phyloP scores from a whole-genome alignment of 1,139 yeast species.

The Lodderomyces pseudojiufengensis region DNA sequence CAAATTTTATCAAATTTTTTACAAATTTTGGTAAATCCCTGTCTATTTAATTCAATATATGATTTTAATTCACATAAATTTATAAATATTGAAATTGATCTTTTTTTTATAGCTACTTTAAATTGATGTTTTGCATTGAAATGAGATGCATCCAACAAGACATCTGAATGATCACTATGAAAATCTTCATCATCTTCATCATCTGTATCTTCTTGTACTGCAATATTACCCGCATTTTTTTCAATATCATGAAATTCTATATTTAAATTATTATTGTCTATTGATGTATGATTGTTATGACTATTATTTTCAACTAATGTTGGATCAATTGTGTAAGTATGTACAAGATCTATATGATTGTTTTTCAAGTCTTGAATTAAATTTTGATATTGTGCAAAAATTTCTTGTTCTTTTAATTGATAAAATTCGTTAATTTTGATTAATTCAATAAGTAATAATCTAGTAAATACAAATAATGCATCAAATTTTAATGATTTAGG shows the following conservation, averaged over 20 bases:
- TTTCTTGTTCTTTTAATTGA: slow-evolving; percentile 43
- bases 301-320: not conserved
- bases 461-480: slow-evolving; percentile 48
- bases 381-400: slow-evolving; percentile 42
- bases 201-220: slow-evolving; percentile 21
- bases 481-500: slow-evolving; percentile 26
- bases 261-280: too few relatives aligned
- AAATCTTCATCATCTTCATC: slow-evolving; percentile 43
- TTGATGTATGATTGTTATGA: not conserved
- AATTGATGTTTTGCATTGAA: slow-evolving; percentile 49
- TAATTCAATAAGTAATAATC: slow-evolving; percentile 54
- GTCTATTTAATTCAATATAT: slow-evolving; percentile 73
- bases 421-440: slow-evolving; percentile 56
- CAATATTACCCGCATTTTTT: slow-evolving; percentile 20
- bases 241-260: not conserved
- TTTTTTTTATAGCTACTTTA: slow-evolving; percentile 64
- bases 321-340: slow-evolving; percentile 17
- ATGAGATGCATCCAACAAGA: slow-evolving; percentile 43
- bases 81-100: slow-evolving; percentile 65
- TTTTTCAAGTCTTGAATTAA: slow-evolving; percentile 21
- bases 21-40: slow-evolving; percentile 85
- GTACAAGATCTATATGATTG: too few relatives aligned
- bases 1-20: slow-evolving; percentile 88
- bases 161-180: slow-evolving; percentile 31
- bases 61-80: slow-evolving; percentile 80